A percentile compares a stretch with the other conserved stretches of the same genome.
These are phyloP conservation scores for Debaryomycetaceae sp. DNA, from an alignment of 1,139 yeast genomes.

Conservation along the genomic window DNA sequence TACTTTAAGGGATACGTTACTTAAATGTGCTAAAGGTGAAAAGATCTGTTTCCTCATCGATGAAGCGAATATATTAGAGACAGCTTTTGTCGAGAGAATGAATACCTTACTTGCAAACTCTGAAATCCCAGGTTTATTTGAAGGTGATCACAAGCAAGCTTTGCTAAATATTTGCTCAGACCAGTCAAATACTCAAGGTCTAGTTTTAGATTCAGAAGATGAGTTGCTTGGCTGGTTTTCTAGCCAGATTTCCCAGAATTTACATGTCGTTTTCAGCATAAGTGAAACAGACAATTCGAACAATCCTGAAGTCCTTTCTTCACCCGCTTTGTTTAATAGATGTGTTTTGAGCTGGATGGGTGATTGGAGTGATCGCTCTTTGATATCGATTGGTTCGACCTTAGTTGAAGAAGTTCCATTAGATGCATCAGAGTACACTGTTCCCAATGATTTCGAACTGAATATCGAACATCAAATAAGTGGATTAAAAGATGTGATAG, in stretches of 20 bases:
- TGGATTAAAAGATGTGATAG: conserved; percentile 45
- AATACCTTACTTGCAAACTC: conserved; percentile 89
- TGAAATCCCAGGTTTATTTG: conserved; percentile 87
- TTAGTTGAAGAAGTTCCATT: conserved; percentile 48
- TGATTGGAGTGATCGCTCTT: conserved; percentile 60
- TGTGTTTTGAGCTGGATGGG: conserved; percentile 93
- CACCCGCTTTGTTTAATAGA: conserved; percentile 90
- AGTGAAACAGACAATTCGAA: conserved; percentile 48
- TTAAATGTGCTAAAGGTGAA: conserved; percentile 51
- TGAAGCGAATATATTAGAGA: conserved; percentile 72
- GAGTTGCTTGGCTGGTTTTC: conserved; percentile 79
- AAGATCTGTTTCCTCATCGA: conserved; percentile 73
- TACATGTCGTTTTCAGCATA: conserved; percentile 82
- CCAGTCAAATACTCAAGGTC: conserved; percentile 58
- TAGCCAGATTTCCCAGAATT: conserved; percentile 59
- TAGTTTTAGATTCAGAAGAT: conserved; percentile 63
- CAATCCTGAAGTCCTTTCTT: conserved; percentile 50
- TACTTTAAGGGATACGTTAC: conserved; percentile 53
- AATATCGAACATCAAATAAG: conserved; percentile 10
- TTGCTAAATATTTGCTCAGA: conserved; percentile 59
- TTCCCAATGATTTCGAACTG: conserved; percentile 23
- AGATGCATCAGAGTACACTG: conserved; percentile 40
- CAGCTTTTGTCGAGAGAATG: conserved; percentile 87
- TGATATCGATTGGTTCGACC: conserved; percentile 48
- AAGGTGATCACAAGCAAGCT: conserved; percentile 61